Evolutionary conservation across 2,329 filamentous ascomycete genomes (phyloP).

Genomic region (Colletotrichum ledebouriae): DNA sequence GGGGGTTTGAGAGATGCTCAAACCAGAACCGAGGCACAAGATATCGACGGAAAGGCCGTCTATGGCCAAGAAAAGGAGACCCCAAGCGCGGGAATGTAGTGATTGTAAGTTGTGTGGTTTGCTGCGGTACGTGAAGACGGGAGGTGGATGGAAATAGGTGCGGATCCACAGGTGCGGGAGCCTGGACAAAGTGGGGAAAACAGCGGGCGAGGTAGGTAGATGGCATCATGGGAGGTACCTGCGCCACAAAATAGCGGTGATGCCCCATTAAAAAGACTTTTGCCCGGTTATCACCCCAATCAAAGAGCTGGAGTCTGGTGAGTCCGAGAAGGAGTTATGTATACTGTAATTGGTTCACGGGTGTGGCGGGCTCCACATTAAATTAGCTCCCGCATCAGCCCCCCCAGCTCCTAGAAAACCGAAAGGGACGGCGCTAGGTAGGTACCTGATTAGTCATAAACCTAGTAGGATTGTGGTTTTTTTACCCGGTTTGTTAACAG

Average conservation of each 20-base stretch:
- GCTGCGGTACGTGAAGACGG: slow-evolving; percentile 30
- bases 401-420: slow-evolving; percentile 6
- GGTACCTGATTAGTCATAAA: no score
- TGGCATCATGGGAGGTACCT: background rate
- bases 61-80: background rate
- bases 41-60: slow-evolving; percentile 19
- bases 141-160: slow-evolving; percentile 2
- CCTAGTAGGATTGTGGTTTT: background rate
- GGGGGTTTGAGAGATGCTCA: background rate
- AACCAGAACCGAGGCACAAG: background rate
- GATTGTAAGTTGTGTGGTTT: slow-evolving; percentile 21
- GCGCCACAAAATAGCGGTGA: slow-evolving; percentile 7
- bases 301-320: background rate
- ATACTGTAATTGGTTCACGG: background rate
- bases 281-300: slow-evolving; percentile 13
- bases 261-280: slow-evolving; percentile 23
- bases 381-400: slow-evolving; percentile 12
- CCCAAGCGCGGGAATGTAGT: slow-evolving; percentile 1
- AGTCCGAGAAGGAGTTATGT: background rate
- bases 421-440: background rate
- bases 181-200: slow-evolving; percentile 1
- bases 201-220: no score
- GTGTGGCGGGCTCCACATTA: slow-evolving; percentile 3
- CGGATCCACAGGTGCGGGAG: slow-evolving; percentile 8
- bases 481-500: no score